Percentiles rank a stretch among this genome's conserved stretches.
phyloP scores from a whole-genome alignment of 208 protist genomes.

The Entamoeba moshkovskii region DNA sequence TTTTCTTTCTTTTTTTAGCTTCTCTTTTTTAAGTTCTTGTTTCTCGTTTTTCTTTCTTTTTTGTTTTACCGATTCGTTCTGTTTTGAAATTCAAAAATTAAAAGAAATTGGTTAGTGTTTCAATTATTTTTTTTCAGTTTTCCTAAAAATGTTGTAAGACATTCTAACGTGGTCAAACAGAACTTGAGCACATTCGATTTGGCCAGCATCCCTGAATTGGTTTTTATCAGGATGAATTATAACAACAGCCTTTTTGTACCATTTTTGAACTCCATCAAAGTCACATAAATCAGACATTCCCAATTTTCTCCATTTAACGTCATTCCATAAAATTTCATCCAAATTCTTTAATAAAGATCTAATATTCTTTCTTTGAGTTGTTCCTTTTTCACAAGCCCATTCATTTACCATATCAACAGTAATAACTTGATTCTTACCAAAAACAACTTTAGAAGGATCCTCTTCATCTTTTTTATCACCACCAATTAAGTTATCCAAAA shows the following conservation, averaged over 20 bases:
- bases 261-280: background rate
- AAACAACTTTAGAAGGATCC: background rate
- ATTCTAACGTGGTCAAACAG: background rate
- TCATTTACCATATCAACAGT: background rate
- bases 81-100: too few relatives aligned
- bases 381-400: background rate
- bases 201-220: background rate
- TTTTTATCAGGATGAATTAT: background rate
- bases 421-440: background rate
- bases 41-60: too few relatives aligned
- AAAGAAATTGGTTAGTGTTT: too few relatives aligned
- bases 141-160: background rate
- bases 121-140: background rate
- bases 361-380: background rate
- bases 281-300: background rate
- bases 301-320: background rate
- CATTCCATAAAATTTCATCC: background rate
- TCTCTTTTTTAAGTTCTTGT: too few relatives aligned
- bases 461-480: background rate
- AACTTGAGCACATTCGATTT: background rate
- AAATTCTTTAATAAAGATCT: background rate
- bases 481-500: background rate
- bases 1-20: too few relatives aligned
- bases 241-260: background rate
- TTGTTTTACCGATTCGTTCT: too few relatives aligned